Base-by-base conservation (phyloP, 768 basidiomycete species). In the Lentinula raphanica region DNA sequence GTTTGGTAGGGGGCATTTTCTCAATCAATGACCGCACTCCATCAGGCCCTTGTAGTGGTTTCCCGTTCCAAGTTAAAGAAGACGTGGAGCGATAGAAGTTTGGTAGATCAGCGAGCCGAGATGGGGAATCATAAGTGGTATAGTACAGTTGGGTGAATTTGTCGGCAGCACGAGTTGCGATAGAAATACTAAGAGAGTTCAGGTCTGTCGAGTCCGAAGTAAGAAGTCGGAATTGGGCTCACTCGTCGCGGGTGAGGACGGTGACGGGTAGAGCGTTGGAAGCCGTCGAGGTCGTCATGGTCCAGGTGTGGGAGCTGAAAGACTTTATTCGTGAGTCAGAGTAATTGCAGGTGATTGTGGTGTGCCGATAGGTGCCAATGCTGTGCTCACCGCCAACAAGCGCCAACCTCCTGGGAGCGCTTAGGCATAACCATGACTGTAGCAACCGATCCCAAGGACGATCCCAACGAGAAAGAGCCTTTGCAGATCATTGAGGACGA, bases 41-140 rank as follows among this genome's bases (percentile, higher is more conserved):
- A 21, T 86, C 87, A 5, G 76, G 69, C 3, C 92, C 92, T 62
- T 87, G 84, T 58, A 85, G 85, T 3, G 89, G 87, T 58, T 82
- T 89, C 13, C 92, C 92, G 63, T 94, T 94, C 92, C 92, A 94
- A 46, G 86, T 85, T 63, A 93, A 67, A 2, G 88, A 86, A 3
- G 92, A 93, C 3, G 77, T 76, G 15, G 84, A 71, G 12, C 92
- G 86, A 66, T 94, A 94, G 69, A 92, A 90, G 65, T 88, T 85
- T 51, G 89, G 88, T 9, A 94, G 72, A 66, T 91, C 88, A 53
- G 84, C 81, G 23, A 84, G 79, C 40, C 91, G 86, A n/a, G 85
- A 84, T 55, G 82, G 71, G 3, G 90, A 89, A 73, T 94, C 91
- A 71, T 92, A 92, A 0, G 90, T 82, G 39, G 82, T 74, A 69